Evolutionary conservation across 2,329 filamentous ascomycete species (phyloP).

Genomic region (Elsinoe fawcettii): DNA sequence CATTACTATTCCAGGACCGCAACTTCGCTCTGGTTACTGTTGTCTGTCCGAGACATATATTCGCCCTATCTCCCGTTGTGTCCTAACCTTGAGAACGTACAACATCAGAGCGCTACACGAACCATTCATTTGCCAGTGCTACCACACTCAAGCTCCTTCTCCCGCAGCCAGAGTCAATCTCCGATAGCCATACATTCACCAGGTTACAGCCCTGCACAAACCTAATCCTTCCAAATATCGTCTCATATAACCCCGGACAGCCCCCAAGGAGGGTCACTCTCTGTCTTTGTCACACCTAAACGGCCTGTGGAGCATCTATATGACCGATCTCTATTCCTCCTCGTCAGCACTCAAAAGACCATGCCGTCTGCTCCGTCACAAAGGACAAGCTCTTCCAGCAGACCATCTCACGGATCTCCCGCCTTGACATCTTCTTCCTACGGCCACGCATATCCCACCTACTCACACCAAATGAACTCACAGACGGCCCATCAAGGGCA

Average conservation of each 20-base stretch:
- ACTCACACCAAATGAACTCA: neutral
- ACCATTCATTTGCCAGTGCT: neutral
- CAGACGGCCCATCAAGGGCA: neutral
- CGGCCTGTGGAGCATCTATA: conserved; percentile 3
- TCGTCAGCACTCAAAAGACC: neutral
- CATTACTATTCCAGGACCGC: conserved; percentile 4
- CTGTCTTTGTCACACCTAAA: conserved; percentile 13
- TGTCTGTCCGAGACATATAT: conserved; percentile 9
- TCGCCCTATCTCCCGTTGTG: conserved; percentile 12
- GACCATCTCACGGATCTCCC: conserved; percentile 10
- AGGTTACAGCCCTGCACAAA: neutral
- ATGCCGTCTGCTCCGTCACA: conserved; percentile 11
- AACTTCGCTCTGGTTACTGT: neutral
- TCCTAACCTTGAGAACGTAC: neutral
- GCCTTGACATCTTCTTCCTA: conserved; percentile 13
- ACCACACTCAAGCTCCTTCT: conserved; percentile 5
- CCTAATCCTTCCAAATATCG: conserved; percentile 9
- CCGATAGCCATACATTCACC: neutral
- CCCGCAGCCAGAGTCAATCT: neutral
- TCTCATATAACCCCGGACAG: neutral
- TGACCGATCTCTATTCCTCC: neutral
- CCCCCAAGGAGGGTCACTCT: neutral
- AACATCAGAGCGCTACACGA: neutral
- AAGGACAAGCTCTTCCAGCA: conserved; percentile 2
- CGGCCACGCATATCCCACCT: conserved; percentile 1